These are phyloP conservation scores for Fraxinus angustifolia DNA, from an alignment of 305 asterid genomes.

Conservation along the genomic window DNA sequence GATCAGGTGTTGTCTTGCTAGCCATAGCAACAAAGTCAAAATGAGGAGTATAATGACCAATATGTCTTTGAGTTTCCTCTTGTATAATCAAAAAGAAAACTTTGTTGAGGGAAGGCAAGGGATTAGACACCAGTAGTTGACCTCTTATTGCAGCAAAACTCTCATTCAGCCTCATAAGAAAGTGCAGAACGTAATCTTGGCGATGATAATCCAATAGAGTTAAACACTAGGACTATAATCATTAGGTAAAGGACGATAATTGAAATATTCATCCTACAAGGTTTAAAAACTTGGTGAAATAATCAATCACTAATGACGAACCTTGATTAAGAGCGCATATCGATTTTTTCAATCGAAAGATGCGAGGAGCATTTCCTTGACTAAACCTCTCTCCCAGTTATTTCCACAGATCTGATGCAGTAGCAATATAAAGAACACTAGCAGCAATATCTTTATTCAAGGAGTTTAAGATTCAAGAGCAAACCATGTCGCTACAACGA, in stretches of 20 bases:
- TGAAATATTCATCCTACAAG: background rate
- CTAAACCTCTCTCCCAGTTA: background rate
- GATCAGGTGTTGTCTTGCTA: background rate
- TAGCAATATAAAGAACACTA: background rate
- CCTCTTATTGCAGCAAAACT: background rate
- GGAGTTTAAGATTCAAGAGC: background rate
- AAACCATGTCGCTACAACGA: background rate
- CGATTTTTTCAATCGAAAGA: background rate
- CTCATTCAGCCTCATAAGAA: background rate
- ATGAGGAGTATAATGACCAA: background rate
- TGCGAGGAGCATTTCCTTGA: background rate
- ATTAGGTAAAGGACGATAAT: background rate
- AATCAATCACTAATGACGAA: background rate
- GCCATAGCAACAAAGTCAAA: background rate
- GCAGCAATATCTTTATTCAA: background rate
- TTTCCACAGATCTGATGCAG: background rate
- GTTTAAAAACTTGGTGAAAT: background rate
- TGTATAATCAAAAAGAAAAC: background rate
- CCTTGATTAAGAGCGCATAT: background rate
- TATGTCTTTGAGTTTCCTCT: background rate
- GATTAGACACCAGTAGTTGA: background rate
- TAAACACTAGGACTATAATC: background rate
- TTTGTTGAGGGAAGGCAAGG: background rate
- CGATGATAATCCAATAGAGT: background rate
- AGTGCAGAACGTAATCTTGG: too few species aligned